Percentiles rank a stretch among this genome's conserved stretches.
Evolutionary conservation across 108 stramenopile species (phyloP).

Genomic region (Cyclotella sp.): DNA sequence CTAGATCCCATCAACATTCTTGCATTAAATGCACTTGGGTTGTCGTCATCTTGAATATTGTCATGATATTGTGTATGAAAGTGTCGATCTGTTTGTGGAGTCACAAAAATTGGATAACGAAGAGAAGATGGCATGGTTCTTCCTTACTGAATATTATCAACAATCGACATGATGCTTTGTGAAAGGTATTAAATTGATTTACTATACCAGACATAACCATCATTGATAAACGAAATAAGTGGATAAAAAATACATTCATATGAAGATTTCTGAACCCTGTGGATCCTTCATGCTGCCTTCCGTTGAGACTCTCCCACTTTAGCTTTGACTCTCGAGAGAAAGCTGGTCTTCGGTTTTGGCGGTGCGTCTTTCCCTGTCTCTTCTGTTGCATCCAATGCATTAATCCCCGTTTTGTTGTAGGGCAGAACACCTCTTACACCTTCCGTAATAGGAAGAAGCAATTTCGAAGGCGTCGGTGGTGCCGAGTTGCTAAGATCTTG

Average conservation of each 20-base stretch:
- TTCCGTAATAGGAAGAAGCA: constrained; percentile 12
- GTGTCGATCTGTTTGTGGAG: too few species aligned
- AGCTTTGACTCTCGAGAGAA: constrained; percentile 31
- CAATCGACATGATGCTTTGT: too few species aligned
- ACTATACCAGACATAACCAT: too few species aligned
- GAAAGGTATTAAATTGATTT: too few species aligned
- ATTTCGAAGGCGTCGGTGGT: constrained; percentile 41
- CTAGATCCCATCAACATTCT: constrained; percentile 2
- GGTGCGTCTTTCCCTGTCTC: neutral
- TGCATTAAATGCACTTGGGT: neutral
- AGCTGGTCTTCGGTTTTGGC: constrained; percentile 17
- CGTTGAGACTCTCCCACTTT: constrained; percentile 20
- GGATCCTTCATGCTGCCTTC: constrained; percentile 1
- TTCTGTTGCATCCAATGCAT: neutral
- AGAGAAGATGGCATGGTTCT: too few species aligned
- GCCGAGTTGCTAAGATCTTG: constrained; percentile 52
- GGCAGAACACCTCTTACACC: too few species aligned
- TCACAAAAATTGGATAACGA: too few species aligned
- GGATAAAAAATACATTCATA: neutral
- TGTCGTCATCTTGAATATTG: neutral
- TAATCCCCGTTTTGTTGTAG: neutral
- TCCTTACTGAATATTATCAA: too few species aligned
- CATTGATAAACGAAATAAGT: neutral
- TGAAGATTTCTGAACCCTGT: neutral
- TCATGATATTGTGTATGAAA: neutral